These are phyloP conservation scores for Pichia membranifaciens DNA, from an alignment of 805 yeast species.

Conservation along the genomic window DNA sequence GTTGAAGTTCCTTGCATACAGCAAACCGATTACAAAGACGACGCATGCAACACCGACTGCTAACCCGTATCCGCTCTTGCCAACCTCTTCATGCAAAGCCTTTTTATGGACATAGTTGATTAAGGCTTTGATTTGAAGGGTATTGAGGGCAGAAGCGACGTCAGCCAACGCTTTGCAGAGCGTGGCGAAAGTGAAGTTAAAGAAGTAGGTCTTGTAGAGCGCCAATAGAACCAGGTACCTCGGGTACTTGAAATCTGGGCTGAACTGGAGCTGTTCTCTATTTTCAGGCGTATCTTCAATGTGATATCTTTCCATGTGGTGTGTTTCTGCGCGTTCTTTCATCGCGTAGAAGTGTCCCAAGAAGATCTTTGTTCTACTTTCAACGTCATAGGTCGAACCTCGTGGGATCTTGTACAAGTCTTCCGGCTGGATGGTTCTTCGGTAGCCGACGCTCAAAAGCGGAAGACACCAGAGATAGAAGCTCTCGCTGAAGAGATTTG, in stretches of 20 bases:
- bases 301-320: constrained; percentile 31
- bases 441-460: constrained; percentile 59
- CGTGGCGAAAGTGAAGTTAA: constrained; percentile 37
- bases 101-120: constrained; percentile 57
- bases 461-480: constrained; percentile 70
- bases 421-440: constrained; percentile 59
- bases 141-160: constrained; percentile 49
- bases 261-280: constrained; percentile 24
- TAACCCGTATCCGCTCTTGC: constrained; percentile 62
- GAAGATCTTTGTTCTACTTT: constrained; percentile 34
- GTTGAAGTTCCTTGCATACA: constrained; percentile 60
- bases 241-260: constrained; percentile 39
- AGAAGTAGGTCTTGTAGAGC: constrained; percentile 44
- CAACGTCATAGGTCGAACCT: constrained; percentile 35
- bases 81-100: constrained; percentile 40
- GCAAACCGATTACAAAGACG: constrained; percentile 42
- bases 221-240: constrained; percentile 39
- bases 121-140: constrained; percentile 59
- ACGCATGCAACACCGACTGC: constrained; percentile 63
- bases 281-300: constrained; percentile 33
- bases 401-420: constrained; percentile 51
- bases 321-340: constrained; percentile 27
- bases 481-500: constrained; percentile 36
- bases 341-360: constrained; percentile 29
- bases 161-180: constrained; percentile 42